These are phyloP conservation scores for Paraphaeosphaeria sporulosa DNA, from an alignment of 2,329 filamentous ascomycete species.

Conservation along the genomic window DNA sequence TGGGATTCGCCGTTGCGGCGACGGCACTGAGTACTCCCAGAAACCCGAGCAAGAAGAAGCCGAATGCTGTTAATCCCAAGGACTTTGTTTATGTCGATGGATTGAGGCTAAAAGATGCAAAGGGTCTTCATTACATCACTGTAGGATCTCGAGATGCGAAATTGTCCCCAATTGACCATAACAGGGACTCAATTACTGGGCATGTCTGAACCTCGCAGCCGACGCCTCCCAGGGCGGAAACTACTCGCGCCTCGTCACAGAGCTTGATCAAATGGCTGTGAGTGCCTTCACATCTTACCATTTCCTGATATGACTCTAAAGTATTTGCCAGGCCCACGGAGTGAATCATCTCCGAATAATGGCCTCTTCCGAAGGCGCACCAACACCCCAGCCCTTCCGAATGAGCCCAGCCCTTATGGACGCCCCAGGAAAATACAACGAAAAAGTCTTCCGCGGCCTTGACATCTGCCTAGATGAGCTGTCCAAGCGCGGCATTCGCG, in stretches of 20 bases:
- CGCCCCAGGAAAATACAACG: constrained; percentile 49
- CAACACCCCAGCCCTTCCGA: constrained; percentile 49
- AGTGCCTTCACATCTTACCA: not conserved
- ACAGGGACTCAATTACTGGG: constrained; percentile 51
- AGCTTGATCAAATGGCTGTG: constrained; percentile 50
- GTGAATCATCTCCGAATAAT: constrained; percentile 53
- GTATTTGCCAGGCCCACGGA: constrained; percentile 33
- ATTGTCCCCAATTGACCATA: not conserved
- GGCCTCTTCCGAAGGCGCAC: constrained; percentile 50
- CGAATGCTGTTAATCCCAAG: constrained; percentile 30
- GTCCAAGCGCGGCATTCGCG: constrained; percentile 49
- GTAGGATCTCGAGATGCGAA: constrained; percentile 17
- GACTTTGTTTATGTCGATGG: constrained; percentile 49
- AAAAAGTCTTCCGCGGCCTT: constrained; percentile 47
- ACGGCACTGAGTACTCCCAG: not conserved
- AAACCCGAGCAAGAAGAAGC: constrained; percentile 5
- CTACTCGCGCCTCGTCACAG: constrained; percentile 45
- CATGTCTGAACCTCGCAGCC: constrained; percentile 51
- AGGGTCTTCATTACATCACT: constrained; percentile 49
- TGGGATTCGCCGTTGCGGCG: not conserved
- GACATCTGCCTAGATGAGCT: constrained; percentile 51
- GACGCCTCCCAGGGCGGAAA: constrained; percentile 46
- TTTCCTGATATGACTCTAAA: too few species aligned
- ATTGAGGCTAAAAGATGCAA: constrained; percentile 41
- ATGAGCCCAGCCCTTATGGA: constrained; percentile 50